A percentile compares a stretch with the other conserved stretches of the same genome.
Evolutionary conservation across 371 early-diverging fungal genomes (phyloP).

Genomic region (Mortierella sp.): DNA sequence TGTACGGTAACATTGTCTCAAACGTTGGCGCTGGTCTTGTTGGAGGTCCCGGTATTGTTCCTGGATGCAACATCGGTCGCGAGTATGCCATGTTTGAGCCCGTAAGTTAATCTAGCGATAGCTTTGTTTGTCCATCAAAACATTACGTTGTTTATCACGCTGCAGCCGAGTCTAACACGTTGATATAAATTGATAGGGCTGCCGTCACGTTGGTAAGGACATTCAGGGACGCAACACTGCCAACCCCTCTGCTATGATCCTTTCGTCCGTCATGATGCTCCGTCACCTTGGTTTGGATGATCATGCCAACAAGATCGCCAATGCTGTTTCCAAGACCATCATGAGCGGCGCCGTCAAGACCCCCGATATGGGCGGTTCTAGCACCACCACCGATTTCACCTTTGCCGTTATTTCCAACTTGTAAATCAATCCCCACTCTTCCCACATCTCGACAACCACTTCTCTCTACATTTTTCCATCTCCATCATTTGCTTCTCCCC

Average conservation of each 20-base stretch:
- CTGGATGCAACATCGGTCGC: conserved; percentile 95
- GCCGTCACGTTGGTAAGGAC: conserved; percentile 96
- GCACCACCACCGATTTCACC: conserved; percentile 93
- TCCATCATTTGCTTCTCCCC: background rate
- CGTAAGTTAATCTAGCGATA: conserved; percentile 1
- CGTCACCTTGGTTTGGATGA: conserved; percentile 90
- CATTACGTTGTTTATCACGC: conserved; percentile 11
- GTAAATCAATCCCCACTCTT: conserved; percentile 46
- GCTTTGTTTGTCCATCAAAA: background rate
- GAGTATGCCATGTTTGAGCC: conserved; percentile 94
- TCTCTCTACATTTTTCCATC: background rate
- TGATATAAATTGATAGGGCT: conserved; percentile 64
- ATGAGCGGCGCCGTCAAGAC: conserved; percentile 75
- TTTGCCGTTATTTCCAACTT: conserved; percentile 77
- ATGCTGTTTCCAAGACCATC: conserved; percentile 83
- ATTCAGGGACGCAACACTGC: conserved; percentile 92
- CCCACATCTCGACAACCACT: background rate
- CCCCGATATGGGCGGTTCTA: conserved; percentile 83
- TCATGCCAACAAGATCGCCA: conserved; percentile 87
- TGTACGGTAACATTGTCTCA: conserved; percentile 97
- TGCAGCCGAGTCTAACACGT: conserved; percentile 6
- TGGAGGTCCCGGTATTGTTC: conserved; percentile 85
- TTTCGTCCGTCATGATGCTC: conserved; percentile 93
- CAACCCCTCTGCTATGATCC: conserved; percentile 93
- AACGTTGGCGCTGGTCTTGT: conserved; percentile 97